Conservation (phyloP, 2,329 filamentous ascomycete genomes). For the Aspergillus ustus region DNA sequence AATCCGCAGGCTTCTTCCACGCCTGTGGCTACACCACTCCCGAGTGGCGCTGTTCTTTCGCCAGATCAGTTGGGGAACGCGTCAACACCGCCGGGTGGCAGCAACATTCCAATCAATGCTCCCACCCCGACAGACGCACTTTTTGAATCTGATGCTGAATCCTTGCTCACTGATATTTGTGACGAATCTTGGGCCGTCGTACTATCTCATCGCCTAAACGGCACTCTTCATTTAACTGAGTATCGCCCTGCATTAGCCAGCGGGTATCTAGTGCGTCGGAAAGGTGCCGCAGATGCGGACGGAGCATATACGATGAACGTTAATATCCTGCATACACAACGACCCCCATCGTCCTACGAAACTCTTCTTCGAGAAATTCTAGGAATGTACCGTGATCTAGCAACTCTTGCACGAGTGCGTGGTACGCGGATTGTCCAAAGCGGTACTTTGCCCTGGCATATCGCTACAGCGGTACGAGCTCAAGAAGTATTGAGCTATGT, state of each 20-base stretch:
- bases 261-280: slow-evolving; percentile 53
- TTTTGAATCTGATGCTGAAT: slow-evolving; percentile 57
- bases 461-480: slow-evolving; percentile 49
- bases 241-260: slow-evolving; percentile 50
- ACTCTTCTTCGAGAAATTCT: slow-evolving; percentile 47
- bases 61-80: slow-evolving; percentile 49
- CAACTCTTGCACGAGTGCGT: slow-evolving; percentile 47
- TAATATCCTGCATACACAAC: slow-evolving; percentile 46
- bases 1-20: slow-evolving; percentile 41
- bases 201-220: slow-evolving; percentile 55
- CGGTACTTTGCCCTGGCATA: slow-evolving; percentile 54
- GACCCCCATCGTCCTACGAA: slow-evolving; percentile 37
- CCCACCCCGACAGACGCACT: slow-evolving; percentile 39
- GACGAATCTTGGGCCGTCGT: slow-evolving; percentile 66
- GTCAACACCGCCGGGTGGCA: slow-evolving; percentile 40
- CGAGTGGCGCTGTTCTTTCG: slow-evolving; percentile 40
- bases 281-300: slow-evolving; percentile 46
- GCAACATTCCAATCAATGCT: slow-evolving; percentile 43
- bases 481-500: slow-evolving; percentile 48
- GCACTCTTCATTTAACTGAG: slow-evolving; percentile 46
- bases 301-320: slow-evolving; percentile 47
- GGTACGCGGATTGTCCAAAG: slow-evolving; percentile 47
- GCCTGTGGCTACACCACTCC: slow-evolving; percentile 45
- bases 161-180: slow-evolving; percentile 59
- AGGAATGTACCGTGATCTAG: slow-evolving; percentile 51